Base-by-base conservation (phyloP, 2,329 filamentous ascomycete genomes). In the Blastomyces gilchristii region DNA sequence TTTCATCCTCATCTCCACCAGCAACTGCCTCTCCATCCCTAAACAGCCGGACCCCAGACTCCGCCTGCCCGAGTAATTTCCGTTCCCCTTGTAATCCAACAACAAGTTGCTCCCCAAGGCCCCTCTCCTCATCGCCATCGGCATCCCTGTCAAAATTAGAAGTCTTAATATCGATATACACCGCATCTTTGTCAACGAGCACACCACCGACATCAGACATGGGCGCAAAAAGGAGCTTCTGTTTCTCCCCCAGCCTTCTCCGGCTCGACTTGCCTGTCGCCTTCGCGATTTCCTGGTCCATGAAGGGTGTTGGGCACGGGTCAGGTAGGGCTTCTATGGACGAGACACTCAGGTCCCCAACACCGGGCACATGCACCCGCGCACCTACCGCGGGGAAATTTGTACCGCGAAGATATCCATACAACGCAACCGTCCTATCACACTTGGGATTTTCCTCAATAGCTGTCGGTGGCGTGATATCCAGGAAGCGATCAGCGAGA, bases 181-280 rank as follows among this genome's bases (percentile, higher is more conserved):
- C 92, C 8, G 93, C 92, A 76, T 99, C 94, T 65, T 96, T 96
- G 68, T 99, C 94, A 60, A 99, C 93, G 72, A 97, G 87, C 14
- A 99, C 85, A 70, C 94, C 94, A 67, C 92, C 95, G 43, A 96
- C 91, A 76, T 99, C 94, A 34, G 92, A 96, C 93, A 99, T 97
- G 43, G 94, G 95, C 2, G 94, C 95, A 75, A 97, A 95, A 5
- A 99, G 79, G 69, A 95, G 85, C 78, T 97, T 97, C 73, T 99
- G 93, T 77, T 97, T 99, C 73, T 99, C 94, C 41, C 95, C 94
- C 16, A 99, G 78, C 63, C 92, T 83, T 71, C 87, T 86, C 67
- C 91, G 82, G 50, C 87, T 87, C 43, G 87, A 87, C 75, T 96
- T 96, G 2, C 93, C 93, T 0, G 87, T 87, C 1, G 86, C 85